Percentiles rank a stretch among this genome's conserved stretches.
phyloP scores from a whole-genome alignment of 1,284 basidiomycete genomes.

The Cryptococcus neoformans region DNA sequence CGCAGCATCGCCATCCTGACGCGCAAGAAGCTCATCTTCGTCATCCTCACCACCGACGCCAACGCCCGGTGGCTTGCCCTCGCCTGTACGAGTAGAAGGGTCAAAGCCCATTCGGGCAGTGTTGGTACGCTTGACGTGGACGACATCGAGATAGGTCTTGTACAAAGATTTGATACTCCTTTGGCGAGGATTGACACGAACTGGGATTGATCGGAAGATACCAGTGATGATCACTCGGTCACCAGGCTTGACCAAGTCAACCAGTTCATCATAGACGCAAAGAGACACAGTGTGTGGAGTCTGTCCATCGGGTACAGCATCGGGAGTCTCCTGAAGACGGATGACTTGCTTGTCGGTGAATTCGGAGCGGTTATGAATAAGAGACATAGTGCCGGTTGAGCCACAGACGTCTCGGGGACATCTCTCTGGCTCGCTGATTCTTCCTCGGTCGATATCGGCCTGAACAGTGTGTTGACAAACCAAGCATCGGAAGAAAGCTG shows the following conservation, averaged over 20 bases:
- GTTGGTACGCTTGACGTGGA: slow-evolving; percentile 80
- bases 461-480: slow-evolving; percentile 92
- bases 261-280: slow-evolving; percentile 95
- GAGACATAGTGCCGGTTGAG: slow-evolving; percentile 81
- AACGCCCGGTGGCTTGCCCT: slow-evolving; percentile 59
- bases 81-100: slow-evolving; percentile 64
- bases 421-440: slow-evolving; percentile 85
- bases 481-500: slow-evolving; percentile 97
- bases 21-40: slow-evolving; percentile 55
- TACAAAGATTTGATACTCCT: slow-evolving; percentile 91
- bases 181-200: slow-evolving; percentile 88
- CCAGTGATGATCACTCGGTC: slow-evolving; percentile 89
- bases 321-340: slow-evolving; percentile 94
- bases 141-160: slow-evolving; percentile 93
- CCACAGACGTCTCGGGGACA: slow-evolving; percentile 93
- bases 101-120: slow-evolving; percentile 72
- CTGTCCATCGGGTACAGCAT: slow-evolving; percentile 96
- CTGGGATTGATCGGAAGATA: slow-evolving; percentile 91
- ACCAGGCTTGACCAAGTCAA: slow-evolving; percentile 91
- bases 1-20: slow-evolving; percentile 43
- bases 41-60: slow-evolving; percentile 85
- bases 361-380: slow-evolving; percentile 95
- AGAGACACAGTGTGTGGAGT: slow-evolving; percentile 96
- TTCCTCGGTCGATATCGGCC: slow-evolving; percentile 93
- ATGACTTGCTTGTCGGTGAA: slow-evolving; percentile 96